phyloP scores from a whole-genome alignment of 768 basidiomycete species.

The Suillus brevipes region DNA sequence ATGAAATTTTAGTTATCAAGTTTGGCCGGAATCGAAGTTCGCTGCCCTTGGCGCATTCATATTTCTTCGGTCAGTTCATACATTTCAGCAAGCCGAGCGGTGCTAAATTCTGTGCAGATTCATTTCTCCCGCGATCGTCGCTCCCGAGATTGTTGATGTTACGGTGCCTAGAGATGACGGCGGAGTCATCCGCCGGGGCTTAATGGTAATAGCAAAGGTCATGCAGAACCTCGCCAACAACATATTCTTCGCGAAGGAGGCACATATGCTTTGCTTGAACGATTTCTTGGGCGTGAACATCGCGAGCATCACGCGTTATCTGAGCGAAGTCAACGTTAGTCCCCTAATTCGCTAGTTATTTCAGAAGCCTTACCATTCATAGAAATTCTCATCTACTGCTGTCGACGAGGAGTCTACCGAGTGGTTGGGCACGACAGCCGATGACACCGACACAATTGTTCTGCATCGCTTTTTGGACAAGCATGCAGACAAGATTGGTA shows the following conservation, averaged over 20 bases:
- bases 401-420: constrained; percentile 65
- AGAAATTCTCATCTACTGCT: constrained; percentile 46
- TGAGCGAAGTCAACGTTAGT: constrained; percentile 73
- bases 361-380: background rate
- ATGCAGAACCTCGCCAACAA: constrained; percentile 95
- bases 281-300: constrained; percentile 72
- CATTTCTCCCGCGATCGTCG: constrained; percentile 87
- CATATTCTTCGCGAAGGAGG: constrained; percentile 89
- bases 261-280: constrained; percentile 81
- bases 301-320: constrained; percentile 69
- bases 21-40: constrained; percentile 81
- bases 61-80: constrained; percentile 68
- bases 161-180: constrained; percentile 67
- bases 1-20: constrained; percentile 45
- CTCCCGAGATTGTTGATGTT: constrained; percentile 83
- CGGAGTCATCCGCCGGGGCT: constrained; percentile 64
- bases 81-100: background rate
- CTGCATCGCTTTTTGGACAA: constrained; percentile 83
- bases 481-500: constrained; percentile 85
- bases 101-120: constrained; percentile 51
- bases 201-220: constrained; percentile 87
- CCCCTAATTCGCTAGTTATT: background rate
- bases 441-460: constrained; percentile 82
- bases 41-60: constrained; percentile 88
- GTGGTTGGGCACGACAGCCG: constrained; percentile 74